phyloP scores from a whole-genome alignment of 2,329 filamentous ascomycete species.

The Microascus cirrosus region DNA sequence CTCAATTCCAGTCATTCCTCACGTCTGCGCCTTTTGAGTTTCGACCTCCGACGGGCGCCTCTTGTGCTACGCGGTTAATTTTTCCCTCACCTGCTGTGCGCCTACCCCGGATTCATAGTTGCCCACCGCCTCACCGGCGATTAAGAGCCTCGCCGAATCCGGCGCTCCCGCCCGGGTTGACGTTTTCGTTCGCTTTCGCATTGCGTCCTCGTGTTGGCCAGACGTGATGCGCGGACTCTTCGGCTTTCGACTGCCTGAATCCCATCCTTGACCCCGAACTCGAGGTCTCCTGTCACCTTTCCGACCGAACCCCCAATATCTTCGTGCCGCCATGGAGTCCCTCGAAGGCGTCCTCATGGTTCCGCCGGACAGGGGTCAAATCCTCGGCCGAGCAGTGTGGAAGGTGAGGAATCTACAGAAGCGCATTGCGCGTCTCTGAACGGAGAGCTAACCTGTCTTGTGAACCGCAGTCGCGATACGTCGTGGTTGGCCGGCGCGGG shows the following conservation, averaged over 20 bases:
- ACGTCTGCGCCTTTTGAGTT: not conserved
- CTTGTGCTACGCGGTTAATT: not conserved
- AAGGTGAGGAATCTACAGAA: conserved; percentile 26
- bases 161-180: not conserved
- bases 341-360: conserved; percentile 36
- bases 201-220: not conserved
- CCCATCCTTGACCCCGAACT: not conserved
- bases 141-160: not conserved
- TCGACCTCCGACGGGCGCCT: not conserved
- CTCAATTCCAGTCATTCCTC: not conserved
- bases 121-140: not conserved
- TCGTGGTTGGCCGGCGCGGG: conserved; percentile 36
- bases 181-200: not conserved
- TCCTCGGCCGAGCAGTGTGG: conserved; percentile 38
- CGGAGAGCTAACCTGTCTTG: not conserved
- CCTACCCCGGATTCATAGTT: not conserved
- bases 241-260: not conserved
- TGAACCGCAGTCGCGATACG: conserved; percentile 41
- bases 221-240: not conserved
- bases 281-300: not conserved
- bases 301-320: not conserved
- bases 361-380: conserved; percentile 37
- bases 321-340: conserved; percentile 13
- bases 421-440: not conserved
- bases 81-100: not conserved